These are phyloP conservation scores for Stereum hirsutum DNA, from an alignment of 1,284 basidiomycete species.

Conservation along the genomic window DNA sequence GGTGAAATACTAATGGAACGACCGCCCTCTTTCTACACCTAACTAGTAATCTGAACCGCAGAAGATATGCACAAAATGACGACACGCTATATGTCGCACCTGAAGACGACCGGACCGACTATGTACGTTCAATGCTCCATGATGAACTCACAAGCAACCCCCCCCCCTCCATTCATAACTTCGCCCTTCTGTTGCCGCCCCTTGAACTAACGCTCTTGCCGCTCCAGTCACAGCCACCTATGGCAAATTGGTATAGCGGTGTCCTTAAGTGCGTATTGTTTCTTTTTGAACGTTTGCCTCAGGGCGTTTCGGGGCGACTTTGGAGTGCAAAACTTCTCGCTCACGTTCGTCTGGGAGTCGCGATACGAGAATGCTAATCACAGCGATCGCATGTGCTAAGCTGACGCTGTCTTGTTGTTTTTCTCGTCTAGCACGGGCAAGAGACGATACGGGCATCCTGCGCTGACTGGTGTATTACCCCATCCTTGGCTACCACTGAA, in stretches of 20 bases:
- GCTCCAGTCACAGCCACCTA: conserved; percentile 82
- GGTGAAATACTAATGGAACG: background rate
- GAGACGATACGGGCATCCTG: conserved; percentile 85
- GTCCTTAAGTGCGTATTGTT: conserved; percentile 86
- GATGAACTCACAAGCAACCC: conserved; percentile 5
- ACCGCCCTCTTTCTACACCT: conserved; percentile 6
- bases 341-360: too few relatives aligned
- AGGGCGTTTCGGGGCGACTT: too few relatives aligned
- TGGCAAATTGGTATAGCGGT: conserved; percentile 88
- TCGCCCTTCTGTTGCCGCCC: too few relatives aligned
- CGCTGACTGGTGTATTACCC: conserved; percentile 80
- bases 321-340: too few relatives aligned
- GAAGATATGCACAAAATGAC: conserved; percentile 86
- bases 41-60: conserved; percentile 68
- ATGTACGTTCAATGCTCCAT: too few relatives aligned
- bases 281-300: too few relatives aligned
- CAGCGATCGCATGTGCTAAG: too few relatives aligned
- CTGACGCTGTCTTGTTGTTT: too few relatives aligned
- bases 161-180: background rate
- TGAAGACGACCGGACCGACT: conserved; percentile 85
- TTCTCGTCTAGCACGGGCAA: conserved; percentile 61
- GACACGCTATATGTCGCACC: conserved; percentile 93
- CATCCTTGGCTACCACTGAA: conserved; percentile 87
- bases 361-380: too few relatives aligned
- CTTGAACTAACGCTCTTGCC: too few relatives aligned